Percentiles rank a stretch among this genome's conserved stretches.
phyloP scores from a whole-genome alignment of 441 rosid species.

The Theobroma grandiflorum region DNA sequence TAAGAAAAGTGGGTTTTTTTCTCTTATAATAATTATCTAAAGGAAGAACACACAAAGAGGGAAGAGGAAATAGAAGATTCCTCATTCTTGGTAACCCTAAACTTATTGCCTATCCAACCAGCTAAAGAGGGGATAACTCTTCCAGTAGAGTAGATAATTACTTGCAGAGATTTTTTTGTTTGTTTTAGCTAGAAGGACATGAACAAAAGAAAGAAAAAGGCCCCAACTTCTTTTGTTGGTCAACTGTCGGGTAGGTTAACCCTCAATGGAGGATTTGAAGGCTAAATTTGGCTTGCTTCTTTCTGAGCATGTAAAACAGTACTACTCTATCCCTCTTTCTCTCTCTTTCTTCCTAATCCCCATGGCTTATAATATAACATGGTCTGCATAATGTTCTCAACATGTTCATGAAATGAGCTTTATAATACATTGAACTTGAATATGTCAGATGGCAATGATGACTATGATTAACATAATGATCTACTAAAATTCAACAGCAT shows the following conservation, averaged over 20 bases:
- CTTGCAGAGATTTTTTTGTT: neutral
- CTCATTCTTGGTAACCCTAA: neutral
- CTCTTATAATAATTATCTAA: neutral
- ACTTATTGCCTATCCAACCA: neutral
- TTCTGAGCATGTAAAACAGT: neutral
- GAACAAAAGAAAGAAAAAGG: conserved; percentile 4
- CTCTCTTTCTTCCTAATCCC: neutral
- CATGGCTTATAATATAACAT: neutral
- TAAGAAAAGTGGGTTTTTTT: neutral
- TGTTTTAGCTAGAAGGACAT: neutral
- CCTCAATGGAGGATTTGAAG: neutral
- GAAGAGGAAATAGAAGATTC: neutral
- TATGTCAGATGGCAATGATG: conserved; percentile 34
- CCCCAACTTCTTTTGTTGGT: conserved; percentile 10
- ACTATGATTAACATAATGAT: conserved; percentile 30
- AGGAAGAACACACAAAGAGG: neutral
- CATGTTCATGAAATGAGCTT: conserved; percentile 6
- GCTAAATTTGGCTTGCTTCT: neutral
- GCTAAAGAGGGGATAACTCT: neutral
- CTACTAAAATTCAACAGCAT: neutral
- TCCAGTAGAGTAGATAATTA: neutral
- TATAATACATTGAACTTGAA: conserved; percentile 22
- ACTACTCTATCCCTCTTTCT: neutral
- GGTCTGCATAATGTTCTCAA: conserved; percentile 24
- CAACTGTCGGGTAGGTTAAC: conserved; percentile 7